Base-by-base conservation (phyloP, 257 asterid species). In the Apocynum venetum region DNA sequence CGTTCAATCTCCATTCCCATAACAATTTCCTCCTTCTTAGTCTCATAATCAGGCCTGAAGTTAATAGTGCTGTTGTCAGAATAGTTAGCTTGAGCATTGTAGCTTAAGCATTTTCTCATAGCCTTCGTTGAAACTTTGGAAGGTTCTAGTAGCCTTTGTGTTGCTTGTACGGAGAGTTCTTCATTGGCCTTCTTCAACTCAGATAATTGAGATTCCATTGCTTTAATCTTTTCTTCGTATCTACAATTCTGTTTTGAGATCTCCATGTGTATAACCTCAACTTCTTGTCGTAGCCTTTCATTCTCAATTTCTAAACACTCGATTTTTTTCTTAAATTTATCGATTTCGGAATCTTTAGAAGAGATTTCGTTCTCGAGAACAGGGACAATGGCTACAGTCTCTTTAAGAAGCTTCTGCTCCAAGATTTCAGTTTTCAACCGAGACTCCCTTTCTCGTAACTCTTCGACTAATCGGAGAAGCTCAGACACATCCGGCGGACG, bases 401-500 rank as follows among this genome's bases (percentile, higher is more conserved):
- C 96, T 67, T 73, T 85, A 6, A 87, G 80, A 61, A 93, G 84
- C 55, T 93, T 93, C 56, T 86, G 86, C 89, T 90, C 97, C 74
- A 93, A 71, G 1, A 93, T 83, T 79, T 93, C 92, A 2, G 98
- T 93, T 78, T 89, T 90, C 83, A 93, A 80, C 9, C 88, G 80
- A 3, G 97, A 93, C 75, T 93, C 97, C 6, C 93, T 78, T 43
- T 89, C 97, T 0, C 94, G 85, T 75, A 91, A 78, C 71, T 87
- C 90, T 74, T 91, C 97, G 11, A 91, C 93, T 1, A 89, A 73
- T 0, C 85, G 91, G 70, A 89, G 80, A 53, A 93, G 96, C 69
- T 93, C 96, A 6, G 96, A 41, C 57, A 89, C 94, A 78, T 93
- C 97, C 43, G 96, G 97, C 4, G 97, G 98, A 14, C 98, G 95